A percentile compares a stretch with the other conserved stretches of the same genome.
Evolutionary conservation across 2,329 filamentous ascomycete genomes (phyloP).

Genomic region (Trichoderma sp.): DNA sequence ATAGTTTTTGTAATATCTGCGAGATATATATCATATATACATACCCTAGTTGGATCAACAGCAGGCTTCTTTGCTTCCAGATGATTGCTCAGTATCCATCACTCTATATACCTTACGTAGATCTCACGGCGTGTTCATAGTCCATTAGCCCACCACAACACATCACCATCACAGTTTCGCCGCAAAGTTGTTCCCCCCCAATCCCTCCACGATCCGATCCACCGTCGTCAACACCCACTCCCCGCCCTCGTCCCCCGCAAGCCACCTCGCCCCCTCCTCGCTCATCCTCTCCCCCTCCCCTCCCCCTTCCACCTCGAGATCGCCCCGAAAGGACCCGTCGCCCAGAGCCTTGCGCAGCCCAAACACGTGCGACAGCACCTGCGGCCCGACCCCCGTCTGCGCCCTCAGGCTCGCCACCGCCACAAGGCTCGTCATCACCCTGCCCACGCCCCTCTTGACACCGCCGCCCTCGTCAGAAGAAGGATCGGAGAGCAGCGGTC

Average conservation of each 20-base stretch:
- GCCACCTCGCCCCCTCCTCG: slow-evolving; percentile 43
- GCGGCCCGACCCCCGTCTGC: slow-evolving; percentile 80
- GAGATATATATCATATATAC: background rate
- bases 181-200: slow-evolving; percentile 50
- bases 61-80: background rate
- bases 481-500: slow-evolving; percentile 72
- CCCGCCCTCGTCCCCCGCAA: slow-evolving; percentile 50
- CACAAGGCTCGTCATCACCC: slow-evolving; percentile 71
- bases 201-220: slow-evolving; percentile 49
- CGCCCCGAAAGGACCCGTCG: slow-evolving; percentile 58
- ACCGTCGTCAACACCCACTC: slow-evolving; percentile 52
- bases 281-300: slow-evolving; percentile 42
- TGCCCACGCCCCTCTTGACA: slow-evolving; percentile 56
- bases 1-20: background rate
- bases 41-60: background rate
- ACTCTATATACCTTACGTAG: background rate
- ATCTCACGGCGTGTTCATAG: too few species aligned
- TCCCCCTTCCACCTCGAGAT: slow-evolving; percentile 39
- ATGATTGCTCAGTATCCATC: background rate
- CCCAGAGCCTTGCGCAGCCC: slow-evolving; percentile 75
- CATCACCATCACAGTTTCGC: slow-evolving; percentile 28
- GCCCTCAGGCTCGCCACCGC: slow-evolving; percentile 74
- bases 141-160: background rate
- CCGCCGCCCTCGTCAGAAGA: slow-evolving; percentile 43
- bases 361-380: slow-evolving; percentile 80